Conservation (phyloP, 345 rosid species). For the Corchorus capsularis region DNA sequence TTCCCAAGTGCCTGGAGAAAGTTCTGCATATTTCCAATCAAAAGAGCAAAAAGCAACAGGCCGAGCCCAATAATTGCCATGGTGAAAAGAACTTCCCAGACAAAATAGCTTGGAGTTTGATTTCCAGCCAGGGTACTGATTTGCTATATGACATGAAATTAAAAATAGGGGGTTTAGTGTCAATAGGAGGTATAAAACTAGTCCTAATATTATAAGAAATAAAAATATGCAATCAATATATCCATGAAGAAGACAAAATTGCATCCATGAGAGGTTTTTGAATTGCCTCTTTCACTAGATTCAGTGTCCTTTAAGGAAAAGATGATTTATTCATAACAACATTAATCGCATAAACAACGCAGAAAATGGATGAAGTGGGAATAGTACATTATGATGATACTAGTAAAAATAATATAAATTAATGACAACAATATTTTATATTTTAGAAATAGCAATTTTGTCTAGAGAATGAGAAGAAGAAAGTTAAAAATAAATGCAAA, state of each 20-base stretch:
- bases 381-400: not conserved
- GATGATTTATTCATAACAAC: not conserved
- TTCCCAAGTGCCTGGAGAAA: constrained; percentile 83
- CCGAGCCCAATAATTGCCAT: constrained; percentile 83
- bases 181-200: not conserved
- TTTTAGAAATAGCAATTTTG: not conserved
- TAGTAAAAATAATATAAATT: not conserved
- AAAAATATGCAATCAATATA: not conserved
- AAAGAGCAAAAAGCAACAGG: constrained; percentile 87
- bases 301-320: not conserved
- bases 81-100: constrained; percentile 81
- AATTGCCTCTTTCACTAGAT: not conserved
- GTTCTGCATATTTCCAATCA: constrained; percentile 96
- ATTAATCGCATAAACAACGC: not conserved
- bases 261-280: not conserved
- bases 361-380: not conserved
- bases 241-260: not conserved
- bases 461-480: not conserved
- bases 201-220: not conserved
- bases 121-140: constrained; percentile 97
- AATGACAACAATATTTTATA: not conserved
- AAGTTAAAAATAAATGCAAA: not conserved
- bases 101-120: constrained; percentile 75
- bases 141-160: constrained; percentile 56
- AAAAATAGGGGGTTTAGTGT: not conserved